phyloP scores from a whole-genome alignment of 129 eudicot genomes.

The Calendula officinalis region DNA sequence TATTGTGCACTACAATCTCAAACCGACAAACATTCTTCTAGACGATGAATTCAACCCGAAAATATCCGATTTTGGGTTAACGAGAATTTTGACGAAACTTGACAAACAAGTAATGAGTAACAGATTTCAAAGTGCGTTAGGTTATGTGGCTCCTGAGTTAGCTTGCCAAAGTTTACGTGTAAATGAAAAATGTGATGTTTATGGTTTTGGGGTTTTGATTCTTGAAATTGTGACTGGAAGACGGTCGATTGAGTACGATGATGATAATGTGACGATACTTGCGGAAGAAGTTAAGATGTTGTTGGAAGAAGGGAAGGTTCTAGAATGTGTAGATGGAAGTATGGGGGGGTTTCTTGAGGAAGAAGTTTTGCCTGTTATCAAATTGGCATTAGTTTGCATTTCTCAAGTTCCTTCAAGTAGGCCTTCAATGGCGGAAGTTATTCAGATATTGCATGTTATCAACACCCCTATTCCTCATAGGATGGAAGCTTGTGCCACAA shows the following conservation, averaged over 20 bases:
- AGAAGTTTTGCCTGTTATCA: conserved; percentile 79
- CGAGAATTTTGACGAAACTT: conserved; percentile 60
- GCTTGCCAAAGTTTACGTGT: conserved; percentile 92
- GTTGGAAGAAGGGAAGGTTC: conserved; percentile 78
- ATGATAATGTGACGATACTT: conserved; percentile 72
- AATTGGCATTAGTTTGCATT: conserved; percentile 85
- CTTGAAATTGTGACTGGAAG: conserved; percentile 82
- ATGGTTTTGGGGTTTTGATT: conserved; percentile 77
- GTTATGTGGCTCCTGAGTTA: conserved; percentile 87
- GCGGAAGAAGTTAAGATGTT: conserved; percentile 66
- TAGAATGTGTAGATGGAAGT: conserved; percentile 71
- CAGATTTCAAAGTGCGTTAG: conserved; percentile 75
- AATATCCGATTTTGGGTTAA: conserved; percentile 79
- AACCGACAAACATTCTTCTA: conserved; percentile 78
- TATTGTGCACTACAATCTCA: conserved; percentile 76
- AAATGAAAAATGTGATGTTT: conserved; percentile 88
- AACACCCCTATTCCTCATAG: conserved; percentile 64
- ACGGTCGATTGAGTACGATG: conserved; percentile 85
- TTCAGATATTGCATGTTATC: conserved; percentile 83
- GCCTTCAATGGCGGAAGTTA: conserved; percentile 91
- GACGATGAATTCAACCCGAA: conserved; percentile 64
- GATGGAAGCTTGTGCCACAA: conserved; percentile 30
- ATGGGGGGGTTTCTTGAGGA: conserved; percentile 82
- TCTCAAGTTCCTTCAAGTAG: conserved; percentile 91
- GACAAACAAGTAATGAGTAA: conserved; percentile 61